Evolutionary conservation across 2,329 filamentous ascomycete species (phyloP), one percentile per base, ranked within the genome.

Genomic region (Colletotrichum neosansevieriae): DNA sequence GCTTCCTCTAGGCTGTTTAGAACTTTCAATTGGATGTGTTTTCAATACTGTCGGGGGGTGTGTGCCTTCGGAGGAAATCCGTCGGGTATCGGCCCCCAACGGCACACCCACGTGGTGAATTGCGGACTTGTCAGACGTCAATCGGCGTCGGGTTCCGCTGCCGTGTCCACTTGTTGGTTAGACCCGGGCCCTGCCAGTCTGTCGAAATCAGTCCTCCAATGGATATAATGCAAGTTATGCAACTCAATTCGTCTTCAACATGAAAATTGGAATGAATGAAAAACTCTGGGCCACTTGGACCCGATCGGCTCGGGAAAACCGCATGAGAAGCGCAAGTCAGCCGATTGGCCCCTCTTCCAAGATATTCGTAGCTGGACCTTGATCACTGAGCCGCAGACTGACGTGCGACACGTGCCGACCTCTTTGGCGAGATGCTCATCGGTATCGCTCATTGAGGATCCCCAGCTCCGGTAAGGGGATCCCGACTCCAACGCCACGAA

Each of bases 71-170:
- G 64, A 53, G 29, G 44, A 29, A 42, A 58, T 21, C 36, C 12
- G 34, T 51, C 34, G 10, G 29, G 29, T 51, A 7, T 24, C 29
- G 49, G 49, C 49, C 24, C 56, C 36, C 60, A 38, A 17, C 44
- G 45, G n/a, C 15, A 21, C 21, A 21, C 21, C 53, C 59, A 63
- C 59, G 64, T 63, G 64, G 59, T 50, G 53, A 24, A 47, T 47
- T 58, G n/a, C 59, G 36, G 13, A 56, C 59, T 12, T 58, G 36
- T 53, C n/a, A 63, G 59, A 67, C 64, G 64, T 63, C 59, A n/a
- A 58, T 40, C 44, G 59, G 51, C 11, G 64, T 58, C 36, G 59
- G 38, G 64, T 36, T n/a, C 58, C 51, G 58, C 47, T 58, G 19
- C 15, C 15, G 53, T 29, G 11, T 38, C 59, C 59, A 58, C 51